Evolutionary conservation across 371 early-diverging fungal species (phyloP).

Genomic region (Mucor piriformis): DNA sequence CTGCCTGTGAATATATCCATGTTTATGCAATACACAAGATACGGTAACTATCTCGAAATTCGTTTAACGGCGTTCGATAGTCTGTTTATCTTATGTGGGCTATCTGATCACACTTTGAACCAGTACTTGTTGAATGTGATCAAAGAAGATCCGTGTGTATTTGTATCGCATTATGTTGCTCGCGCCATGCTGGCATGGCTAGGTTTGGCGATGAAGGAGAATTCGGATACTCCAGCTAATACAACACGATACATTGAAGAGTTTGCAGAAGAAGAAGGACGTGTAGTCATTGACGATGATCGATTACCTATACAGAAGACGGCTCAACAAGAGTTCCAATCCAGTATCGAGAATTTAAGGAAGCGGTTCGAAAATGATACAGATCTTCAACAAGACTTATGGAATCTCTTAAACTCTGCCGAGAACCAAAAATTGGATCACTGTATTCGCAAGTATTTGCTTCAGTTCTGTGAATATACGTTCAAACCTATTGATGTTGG

Average conservation of each 20-base stretch:
- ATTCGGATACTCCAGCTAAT: constrained; percentile 1
- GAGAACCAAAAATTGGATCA: constrained; percentile 52
- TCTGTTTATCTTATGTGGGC: constrained; percentile 63
- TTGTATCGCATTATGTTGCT: constrained; percentile 56
- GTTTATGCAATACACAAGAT: constrained; percentile 66
- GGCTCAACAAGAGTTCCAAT: constrained; percentile 36
- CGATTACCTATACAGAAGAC: constrained; percentile 23
- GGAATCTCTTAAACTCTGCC: constrained; percentile 42
- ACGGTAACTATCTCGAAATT: constrained; percentile 67
- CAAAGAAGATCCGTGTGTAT: constrained; percentile 60
- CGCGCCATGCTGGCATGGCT: constrained; percentile 52
- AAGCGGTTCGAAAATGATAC: constrained; percentile 42
- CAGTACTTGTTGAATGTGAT: constrained; percentile 61
- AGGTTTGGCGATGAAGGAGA: constrained; percentile 53
- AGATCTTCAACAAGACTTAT: constrained; percentile 40
- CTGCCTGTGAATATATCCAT: constrained; percentile 67
- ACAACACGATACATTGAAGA: constrained; percentile 36
- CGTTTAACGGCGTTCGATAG: constrained; percentile 70
- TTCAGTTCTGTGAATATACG: constrained; percentile 62
- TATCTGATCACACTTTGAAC: constrained; percentile 46
- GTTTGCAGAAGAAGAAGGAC: constrained; percentile 55
- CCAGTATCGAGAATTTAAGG: constrained; percentile 36
- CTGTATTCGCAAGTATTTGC: constrained; percentile 55
- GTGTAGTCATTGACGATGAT: constrained; percentile 40
- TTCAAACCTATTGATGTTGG: constrained; percentile 63